These are phyloP conservation scores for Cryptococcus sp. DNA, from an alignment of 1,284 basidiomycete species.

Conservation along the genomic window DNA sequence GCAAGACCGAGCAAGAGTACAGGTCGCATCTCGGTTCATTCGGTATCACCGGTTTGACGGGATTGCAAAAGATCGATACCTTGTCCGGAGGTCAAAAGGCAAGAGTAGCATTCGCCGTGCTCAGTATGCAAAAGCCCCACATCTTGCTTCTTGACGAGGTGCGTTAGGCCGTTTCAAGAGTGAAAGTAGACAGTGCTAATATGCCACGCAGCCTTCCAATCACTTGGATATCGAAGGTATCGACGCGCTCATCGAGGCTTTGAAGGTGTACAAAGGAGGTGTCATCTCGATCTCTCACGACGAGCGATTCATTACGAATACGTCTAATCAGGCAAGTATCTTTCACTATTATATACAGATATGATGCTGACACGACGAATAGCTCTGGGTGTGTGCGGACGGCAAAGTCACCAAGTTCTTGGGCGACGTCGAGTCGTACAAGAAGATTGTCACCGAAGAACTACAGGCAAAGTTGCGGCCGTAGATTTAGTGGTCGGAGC, in stretches of 20 bases:
- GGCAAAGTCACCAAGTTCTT: slow-evolving; percentile 79
- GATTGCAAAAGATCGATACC: slow-evolving; percentile 60
- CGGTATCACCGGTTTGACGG: slow-evolving; percentile 96
- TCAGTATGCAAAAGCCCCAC: slow-evolving; percentile 85
- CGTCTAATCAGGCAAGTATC: slow-evolving; percentile 44
- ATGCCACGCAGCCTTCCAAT: slow-evolving; percentile 78
- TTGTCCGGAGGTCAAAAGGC: slow-evolving; percentile 89
- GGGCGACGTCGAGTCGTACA: slow-evolving; percentile 90
- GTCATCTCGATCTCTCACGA: slow-evolving; percentile 80
- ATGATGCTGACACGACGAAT: slow-evolving; percentile 59
- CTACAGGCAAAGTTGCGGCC: slow-evolving; percentile 23
- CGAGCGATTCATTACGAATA: slow-evolving; percentile 82
- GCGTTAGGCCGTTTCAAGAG: slow-evolving; percentile 23
- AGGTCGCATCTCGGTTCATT: slow-evolving; percentile 94
- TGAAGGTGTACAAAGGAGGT: slow-evolving; percentile 93
- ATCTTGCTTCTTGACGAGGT: slow-evolving; percentile 88
- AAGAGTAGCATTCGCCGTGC: slow-evolving; percentile 90
- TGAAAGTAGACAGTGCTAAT: background rate
- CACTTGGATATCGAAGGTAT: slow-evolving; percentile 97
- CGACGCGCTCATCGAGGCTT: slow-evolving; percentile 88
- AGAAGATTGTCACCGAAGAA: slow-evolving; percentile 59
- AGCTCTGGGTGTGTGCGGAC: slow-evolving; percentile 74
- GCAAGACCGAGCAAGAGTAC: slow-evolving; percentile 95
- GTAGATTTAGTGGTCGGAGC: slow-evolving; percentile 1
- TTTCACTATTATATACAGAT: slow-evolving; percentile 55